phyloP scores from a whole-genome alignment of 352 stramenopile species.

The Pythium vanterpoolii region DNA sequence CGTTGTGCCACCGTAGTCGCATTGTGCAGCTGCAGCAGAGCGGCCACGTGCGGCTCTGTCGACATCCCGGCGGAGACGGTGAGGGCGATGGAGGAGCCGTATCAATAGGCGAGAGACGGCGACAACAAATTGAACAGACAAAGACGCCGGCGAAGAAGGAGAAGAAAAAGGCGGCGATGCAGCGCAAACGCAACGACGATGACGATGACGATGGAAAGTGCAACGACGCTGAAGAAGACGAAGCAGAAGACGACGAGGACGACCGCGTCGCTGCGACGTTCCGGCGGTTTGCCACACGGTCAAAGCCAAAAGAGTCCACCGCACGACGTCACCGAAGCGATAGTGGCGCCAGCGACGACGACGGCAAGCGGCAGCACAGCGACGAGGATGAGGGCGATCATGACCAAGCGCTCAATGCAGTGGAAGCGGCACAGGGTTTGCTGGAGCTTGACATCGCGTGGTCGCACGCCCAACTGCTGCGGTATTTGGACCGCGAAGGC shows the following conservation, averaged over 20 bases:
- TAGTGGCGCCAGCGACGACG: conserved; percentile 16
- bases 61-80: not conserved
- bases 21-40: conserved; percentile 72
- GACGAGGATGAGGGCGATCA: conserved; percentile 26
- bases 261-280: conserved; percentile 16
- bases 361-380: conserved; percentile 32
- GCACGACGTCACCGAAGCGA: not conserved
- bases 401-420: conserved; percentile 12
- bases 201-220: not conserved
- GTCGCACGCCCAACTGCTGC: conserved; percentile 56
- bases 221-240: not conserved
- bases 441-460: conserved; percentile 61
- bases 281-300: conserved; percentile 18
- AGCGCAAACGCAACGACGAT: conserved; percentile 5
- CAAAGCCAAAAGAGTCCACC: not conserved
- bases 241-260: conserved; percentile 19
- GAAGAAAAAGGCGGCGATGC: not conserved
- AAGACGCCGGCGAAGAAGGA: not conserved
- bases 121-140: not conserved
- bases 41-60: conserved; percentile 66
- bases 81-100: not conserved
- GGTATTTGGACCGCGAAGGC: conserved; percentile 48
- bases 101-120: not conserved
- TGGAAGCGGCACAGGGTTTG: conserved; percentile 66
- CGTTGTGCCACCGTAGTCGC: conserved; percentile 48